Evolutionary conservation across 495 filamentous ascomycete genomes (phyloP), one percentile per base, ranked within the genome.

Genomic region (Durotheca rogersii): DNA sequence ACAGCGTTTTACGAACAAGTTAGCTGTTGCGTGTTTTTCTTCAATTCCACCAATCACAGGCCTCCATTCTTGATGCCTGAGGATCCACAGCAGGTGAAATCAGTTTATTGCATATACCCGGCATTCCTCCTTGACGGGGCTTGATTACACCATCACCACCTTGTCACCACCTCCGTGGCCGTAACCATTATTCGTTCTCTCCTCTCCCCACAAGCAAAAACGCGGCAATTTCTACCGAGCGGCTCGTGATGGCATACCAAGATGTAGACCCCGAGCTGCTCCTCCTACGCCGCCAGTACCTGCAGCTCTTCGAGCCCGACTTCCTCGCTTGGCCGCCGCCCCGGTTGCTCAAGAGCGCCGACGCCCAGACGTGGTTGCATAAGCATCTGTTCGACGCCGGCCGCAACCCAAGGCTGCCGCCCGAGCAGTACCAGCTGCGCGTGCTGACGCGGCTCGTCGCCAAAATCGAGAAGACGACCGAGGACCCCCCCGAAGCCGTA

Each of bases 401-500:
- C 23, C 65, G 61, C 2, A 64, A 80, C 23, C 16, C 37, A 7
- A 70, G 61, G 37, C 58, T 79, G n/a, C 86, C 87, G 38, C 82
- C 86, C 33, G 68, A 75, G 17, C 65, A 73, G 11, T 91, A 91
- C 58, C 80, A 78, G 47, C 57, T 81, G 19, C 77, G 84, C 25
- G 79, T 89, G 2, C 60, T 90, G 51, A 90, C 89, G 64, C 66
- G 71, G 35, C 70, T 90, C 25, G 55, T 85, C 3, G 51, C 69
- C 5, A 78, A 71, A 18, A 78, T 90, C 23, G 85, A 89, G 64
- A 69, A 76, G 23, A 67, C 76, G 14, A 79, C 87, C 15, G 66
- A 70, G 23, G 74, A 89, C 64, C 81, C 81, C 12, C 82, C 87
- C 38, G 80, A 88, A 72, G 84, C 88, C 82, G 87, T 90, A 84